Base-by-base conservation (phyloP, 352 stramenopile species). In the Pythium sp. region DNA sequence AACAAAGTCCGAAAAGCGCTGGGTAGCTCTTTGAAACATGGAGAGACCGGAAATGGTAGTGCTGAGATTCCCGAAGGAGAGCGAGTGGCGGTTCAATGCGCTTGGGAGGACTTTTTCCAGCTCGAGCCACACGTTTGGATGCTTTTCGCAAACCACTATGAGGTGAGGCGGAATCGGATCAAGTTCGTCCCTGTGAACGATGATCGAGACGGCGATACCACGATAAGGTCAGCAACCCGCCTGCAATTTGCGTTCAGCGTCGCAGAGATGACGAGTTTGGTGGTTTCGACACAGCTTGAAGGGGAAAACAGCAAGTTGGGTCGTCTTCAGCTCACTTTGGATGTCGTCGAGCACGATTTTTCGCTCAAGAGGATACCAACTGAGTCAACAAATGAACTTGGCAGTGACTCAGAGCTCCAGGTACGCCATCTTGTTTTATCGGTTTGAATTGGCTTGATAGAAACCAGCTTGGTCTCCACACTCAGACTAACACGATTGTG, bases 91-190 rank as follows among this genome's bases (percentile, higher is more conserved):
- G 30, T 75, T 15, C 12, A 24, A 9, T 24, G 83, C 3, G 58
- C 58, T 1, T 86, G 74, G 74, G 34, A 66, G 5, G 58, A 74
- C 9, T 67, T 86, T 57, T 60, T 78, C 15, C 30, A 26, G 2
- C 56, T 81, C 30, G 36, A 76, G 36, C 77, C 77, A 18, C 34
- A 30, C 3, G 63, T 84, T 5, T 80, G 59, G 70, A 65, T 76
- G 11, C 30, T 78, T 8, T 34, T 78, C 20, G 54, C 62, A 22
- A 55, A 61, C 65, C 72, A 70, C 24, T 46, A 15, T 1, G 43
- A 76, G 51, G 41, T 67, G 20, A 67, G 65, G 5, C 69, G 68
- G 49, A 18, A 69, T 24, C 59, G 68, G 7, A 49, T 61, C 15
- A 46, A 53, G 56, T 64, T 69, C 26, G 12, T 38, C 6, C 11